Base-by-base conservation (phyloP, 1,284 basidiomycete species). In the Moniliophthora roreri region DNA sequence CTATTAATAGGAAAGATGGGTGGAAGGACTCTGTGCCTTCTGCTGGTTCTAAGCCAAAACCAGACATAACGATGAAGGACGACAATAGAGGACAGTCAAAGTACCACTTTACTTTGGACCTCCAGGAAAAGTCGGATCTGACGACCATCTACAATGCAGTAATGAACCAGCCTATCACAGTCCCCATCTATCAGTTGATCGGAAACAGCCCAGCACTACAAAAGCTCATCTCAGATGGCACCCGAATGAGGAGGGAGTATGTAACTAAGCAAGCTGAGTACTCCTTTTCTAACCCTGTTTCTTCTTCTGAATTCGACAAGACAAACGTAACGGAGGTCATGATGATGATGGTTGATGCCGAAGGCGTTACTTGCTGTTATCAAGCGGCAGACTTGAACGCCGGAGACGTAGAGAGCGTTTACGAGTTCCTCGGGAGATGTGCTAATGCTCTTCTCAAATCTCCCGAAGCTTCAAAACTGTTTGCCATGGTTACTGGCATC, bases 91-190 rank as follows among this genome's bases (percentile, higher is more conserved):
- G 50, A 36, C 36, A 40, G 23, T 9, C 20, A 6, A 26, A n/a
- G 1, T 58, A 53, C 37, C 58, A 56, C 46, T 48, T 53, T 36
- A 59, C 58, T 6, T 59, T 53, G 7, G 42, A 51, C 6, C 18
- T 59, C 6, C 55, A 57, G 18, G 50, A 58, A 1, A 39, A 34
- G 1, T 23, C 52, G 46, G 50, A 55, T 32, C 16, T 49, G 1
- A 52, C 48, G n/a, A 18, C 16, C 11, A 8, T 58, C 0, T 54
- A 48, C 2, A 16, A 52, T 48, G 32, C 42, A n/a, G 18, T 57
- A n/a, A 39, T 52, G 42, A 24, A 48, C 9, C 16, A 10, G 15
- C 9, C 20, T 8, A 24, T 57, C 10, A 40, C 37, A 1, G 16
- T 57, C 8, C 39, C 48, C 10, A 39, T 57, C 15, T 20, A 20